Percentiles rank a stretch among this genome's conserved stretches.
Evolutionary conservation across 495 filamentous ascomycete genomes (phyloP).

Genomic region (Viridothelium virens): DNA sequence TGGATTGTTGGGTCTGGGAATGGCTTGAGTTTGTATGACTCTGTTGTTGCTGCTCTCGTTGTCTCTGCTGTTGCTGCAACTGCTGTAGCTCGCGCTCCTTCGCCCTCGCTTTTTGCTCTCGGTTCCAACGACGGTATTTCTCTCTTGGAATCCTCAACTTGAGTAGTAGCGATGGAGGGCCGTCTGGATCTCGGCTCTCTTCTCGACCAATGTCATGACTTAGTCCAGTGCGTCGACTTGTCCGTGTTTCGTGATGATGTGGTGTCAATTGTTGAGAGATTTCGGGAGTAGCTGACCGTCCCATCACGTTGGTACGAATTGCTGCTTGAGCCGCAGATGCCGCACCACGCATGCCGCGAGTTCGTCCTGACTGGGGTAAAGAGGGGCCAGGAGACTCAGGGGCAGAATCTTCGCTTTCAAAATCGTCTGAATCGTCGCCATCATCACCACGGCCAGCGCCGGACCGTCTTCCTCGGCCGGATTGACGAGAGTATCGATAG

Average conservation of each 20-base stretch:
- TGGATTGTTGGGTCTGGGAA: conserved; percentile 24
- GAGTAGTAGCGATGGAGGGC: conserved; percentile 57
- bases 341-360: conserved; percentile 77
- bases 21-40: conserved; percentile 23
- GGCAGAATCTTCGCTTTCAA: conserved; percentile 77
- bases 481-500: conserved; percentile 58
- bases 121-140: conserved; percentile 51
- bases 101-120: conserved; percentile 36
- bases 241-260: conserved; percentile 67
- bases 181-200: conserved; percentile 65
- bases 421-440: conserved; percentile 77
- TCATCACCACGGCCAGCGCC: conserved; percentile 49
- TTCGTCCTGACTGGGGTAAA: conserved; percentile 60
- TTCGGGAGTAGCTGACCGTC: conserved; percentile 83
- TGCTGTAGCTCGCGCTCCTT: conserved; percentile 9
- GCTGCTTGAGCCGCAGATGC: conserved; percentile 72
- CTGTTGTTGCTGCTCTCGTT: conserved; percentile 33
- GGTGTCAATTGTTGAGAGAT: conserved; percentile 41
- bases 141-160: conserved; percentile 63
- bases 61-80: not conserved
- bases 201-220: conserved; percentile 39
- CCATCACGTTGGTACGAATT: conserved; percentile 61
- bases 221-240: conserved; percentile 48
- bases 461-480: conserved; percentile 47
- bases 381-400: conserved; percentile 70